These are phyloP conservation scores for Carex pumila DNA, from an alignment of 176 grass and related monocot genomes.

Conservation along the genomic window DNA sequence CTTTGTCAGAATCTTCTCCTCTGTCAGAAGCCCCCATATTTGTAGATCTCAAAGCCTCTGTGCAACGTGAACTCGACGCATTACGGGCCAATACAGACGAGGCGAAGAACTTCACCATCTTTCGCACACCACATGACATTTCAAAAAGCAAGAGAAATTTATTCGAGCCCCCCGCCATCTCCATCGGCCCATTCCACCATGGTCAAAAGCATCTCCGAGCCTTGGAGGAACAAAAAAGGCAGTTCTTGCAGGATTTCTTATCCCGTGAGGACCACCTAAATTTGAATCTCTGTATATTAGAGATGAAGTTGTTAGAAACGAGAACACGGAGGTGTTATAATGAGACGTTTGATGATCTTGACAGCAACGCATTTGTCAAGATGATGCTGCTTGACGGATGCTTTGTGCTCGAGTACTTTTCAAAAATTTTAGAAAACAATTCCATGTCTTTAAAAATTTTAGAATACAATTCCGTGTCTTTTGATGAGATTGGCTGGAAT, in stretches of 20 bases:
- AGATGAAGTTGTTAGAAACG: background rate
- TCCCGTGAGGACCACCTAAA: background rate
- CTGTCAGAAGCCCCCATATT: too few species aligned
- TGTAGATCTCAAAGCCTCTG: too few species aligned
- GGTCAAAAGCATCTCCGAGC: background rate
- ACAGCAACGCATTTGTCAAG: slow-evolving; percentile 2
- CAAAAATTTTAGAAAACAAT: background rate
- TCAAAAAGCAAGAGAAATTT: background rate
- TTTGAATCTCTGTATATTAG: slow-evolving; percentile 5
- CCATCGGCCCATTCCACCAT: slow-evolving; percentile 11
- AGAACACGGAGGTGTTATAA: slow-evolving; percentile 11
- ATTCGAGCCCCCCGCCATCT: slow-evolving; percentile 5
- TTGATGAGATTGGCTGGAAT: too few species aligned
- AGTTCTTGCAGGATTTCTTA: background rate
- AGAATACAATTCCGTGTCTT: too few species aligned
- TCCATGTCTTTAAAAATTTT: too few species aligned
- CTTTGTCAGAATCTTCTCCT: too few species aligned
- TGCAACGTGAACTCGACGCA: background rate
- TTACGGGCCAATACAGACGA: background rate
- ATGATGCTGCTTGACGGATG: slow-evolving; percentile 25
- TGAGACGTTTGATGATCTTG: background rate
- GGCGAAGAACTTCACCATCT: background rate
- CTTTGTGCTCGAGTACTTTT: slow-evolving; percentile 14
- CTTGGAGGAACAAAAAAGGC: slow-evolving; percentile 14
- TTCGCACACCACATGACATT: background rate